phyloP scores from a whole-genome alignment of 768 basidiomycete species.

The Pisolithus microcarpus region DNA sequence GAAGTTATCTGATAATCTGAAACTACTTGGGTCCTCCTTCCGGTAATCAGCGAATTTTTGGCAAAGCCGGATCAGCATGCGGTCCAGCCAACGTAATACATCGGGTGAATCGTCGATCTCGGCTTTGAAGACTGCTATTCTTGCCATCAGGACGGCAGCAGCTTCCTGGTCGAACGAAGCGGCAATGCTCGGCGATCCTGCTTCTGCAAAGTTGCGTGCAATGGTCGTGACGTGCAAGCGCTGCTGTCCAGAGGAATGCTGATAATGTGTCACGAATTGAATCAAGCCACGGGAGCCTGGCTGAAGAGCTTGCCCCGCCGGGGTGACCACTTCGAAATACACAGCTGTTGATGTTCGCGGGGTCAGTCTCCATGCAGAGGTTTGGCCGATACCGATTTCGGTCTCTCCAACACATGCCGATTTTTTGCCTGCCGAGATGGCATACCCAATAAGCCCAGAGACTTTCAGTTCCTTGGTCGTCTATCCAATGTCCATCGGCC shows the following conservation, averaged over 20 bases:
- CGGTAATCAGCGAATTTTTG: no score
- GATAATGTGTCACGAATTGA: slow-evolving; percentile 98
- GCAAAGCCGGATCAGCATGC: slow-evolving; percentile 53
- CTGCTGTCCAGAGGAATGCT: slow-evolving; percentile 93
- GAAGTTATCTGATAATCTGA: no score
- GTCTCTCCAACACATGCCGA: slow-evolving; percentile 71
- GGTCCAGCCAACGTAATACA: slow-evolving; percentile 79
- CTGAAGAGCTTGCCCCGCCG: slow-evolving; percentile 27
- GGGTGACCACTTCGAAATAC: slow-evolving; percentile 98
- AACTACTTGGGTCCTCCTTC: no score
- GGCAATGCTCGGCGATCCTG: slow-evolving; percentile 89
- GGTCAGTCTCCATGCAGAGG: slow-evolving; percentile 95
- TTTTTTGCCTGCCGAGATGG: neutral
- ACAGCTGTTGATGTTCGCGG: slow-evolving; percentile 84
- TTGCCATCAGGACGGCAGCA: slow-evolving; percentile 94
- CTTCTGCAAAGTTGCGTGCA: slow-evolving; percentile 95
- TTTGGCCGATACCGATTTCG: slow-evolving; percentile 97
- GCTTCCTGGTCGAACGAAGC: slow-evolving; percentile 97
- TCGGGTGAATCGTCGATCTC: slow-evolving; percentile 98
- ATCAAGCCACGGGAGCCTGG: slow-evolving; percentile 90
- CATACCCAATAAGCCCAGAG: no score
- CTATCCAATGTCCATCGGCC: no score
- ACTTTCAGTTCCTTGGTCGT: no score
- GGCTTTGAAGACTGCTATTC: slow-evolving; percentile 98
- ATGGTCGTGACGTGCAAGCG: slow-evolving; percentile 96